These are phyloP conservation scores for Scheffersomyces lignosus DNA, from an alignment of 805 yeast species.

Conservation along the genomic window DNA sequence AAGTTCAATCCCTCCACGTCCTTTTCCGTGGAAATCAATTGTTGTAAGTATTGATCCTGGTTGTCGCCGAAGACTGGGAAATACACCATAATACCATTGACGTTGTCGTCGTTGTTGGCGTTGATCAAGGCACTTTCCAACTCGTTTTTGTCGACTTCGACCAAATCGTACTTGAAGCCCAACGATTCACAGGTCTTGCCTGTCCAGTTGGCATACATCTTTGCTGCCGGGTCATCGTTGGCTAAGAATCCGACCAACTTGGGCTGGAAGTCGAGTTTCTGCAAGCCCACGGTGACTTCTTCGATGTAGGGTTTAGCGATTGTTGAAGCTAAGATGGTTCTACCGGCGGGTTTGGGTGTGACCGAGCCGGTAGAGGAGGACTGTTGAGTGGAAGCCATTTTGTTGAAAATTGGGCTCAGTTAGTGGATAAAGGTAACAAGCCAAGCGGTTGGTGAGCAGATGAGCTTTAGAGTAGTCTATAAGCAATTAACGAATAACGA, in stretches of 20 bases:
- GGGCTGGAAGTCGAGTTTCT: slow-evolving; percentile 57
- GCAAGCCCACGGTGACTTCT: slow-evolving; percentile 65
- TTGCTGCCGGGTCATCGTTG: slow-evolving; percentile 92
- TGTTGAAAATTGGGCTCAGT: neutral
- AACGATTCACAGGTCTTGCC: slow-evolving; percentile 82
- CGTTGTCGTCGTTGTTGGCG: slow-evolving; percentile 74
- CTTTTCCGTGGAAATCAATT: slow-evolving; percentile 84
- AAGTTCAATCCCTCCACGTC: slow-evolving; percentile 97
- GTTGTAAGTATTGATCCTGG: slow-evolving; percentile 95
- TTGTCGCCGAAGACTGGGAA: slow-evolving; percentile 96
- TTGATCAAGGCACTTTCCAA: slow-evolving; percentile 79
- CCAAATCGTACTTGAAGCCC: slow-evolving; percentile 82
- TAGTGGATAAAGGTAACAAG: too few relatives aligned
- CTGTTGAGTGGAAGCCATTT: neutral
- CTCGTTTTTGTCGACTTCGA: slow-evolving; percentile 73
- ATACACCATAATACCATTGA: slow-evolving; percentile 94
- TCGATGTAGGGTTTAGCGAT: slow-evolving; percentile 80
- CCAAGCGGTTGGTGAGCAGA: too few relatives aligned
- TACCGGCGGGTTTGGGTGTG: slow-evolving; percentile 55
- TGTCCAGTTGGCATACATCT: slow-evolving; percentile 95
- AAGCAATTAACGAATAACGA: too few relatives aligned
- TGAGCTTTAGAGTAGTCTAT: too few relatives aligned
- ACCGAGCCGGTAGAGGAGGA: neutral
- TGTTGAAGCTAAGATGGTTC: slow-evolving; percentile 82
- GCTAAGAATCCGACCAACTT: slow-evolving; percentile 89